Evolutionary conservation across 2,329 filamentous ascomycete genomes (phyloP).

Genomic region (Stagonosporopsis tanaceti): DNA sequence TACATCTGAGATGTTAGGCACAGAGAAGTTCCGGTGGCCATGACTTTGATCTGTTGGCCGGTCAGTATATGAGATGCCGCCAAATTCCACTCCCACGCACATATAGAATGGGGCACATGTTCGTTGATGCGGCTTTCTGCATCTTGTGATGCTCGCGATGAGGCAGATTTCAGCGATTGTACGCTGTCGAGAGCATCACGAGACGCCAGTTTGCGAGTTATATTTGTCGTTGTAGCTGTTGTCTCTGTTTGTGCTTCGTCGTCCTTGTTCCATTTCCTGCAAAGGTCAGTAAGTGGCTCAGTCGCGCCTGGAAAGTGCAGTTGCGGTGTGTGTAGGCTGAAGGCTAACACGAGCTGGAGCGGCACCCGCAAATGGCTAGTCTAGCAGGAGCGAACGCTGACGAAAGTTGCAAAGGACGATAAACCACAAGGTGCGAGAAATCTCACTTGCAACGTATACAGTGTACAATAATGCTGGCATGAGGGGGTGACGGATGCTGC

Average conservation of each 20-base stretch:
- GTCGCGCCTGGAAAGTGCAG: constrained; percentile 18
- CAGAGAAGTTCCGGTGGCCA: constrained; percentile 50
- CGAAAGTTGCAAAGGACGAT: constrained; percentile 35
- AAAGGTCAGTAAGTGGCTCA: constrained; percentile 30
- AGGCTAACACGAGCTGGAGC: constrained; percentile 23
- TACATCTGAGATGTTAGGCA: constrained; percentile 52
- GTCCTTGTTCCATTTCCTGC: constrained; percentile 55
- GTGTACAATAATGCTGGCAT: constrained; percentile 10
- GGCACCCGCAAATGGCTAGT: constrained; percentile 31
- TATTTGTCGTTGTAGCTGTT: constrained; percentile 29
- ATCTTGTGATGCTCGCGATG: constrained; percentile 52
- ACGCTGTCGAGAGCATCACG: constrained; percentile 49
- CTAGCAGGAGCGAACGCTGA: constrained; percentile 23
- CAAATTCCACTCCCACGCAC: constrained; percentile 54
- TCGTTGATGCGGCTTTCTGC: constrained; percentile 60
- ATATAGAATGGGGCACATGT: constrained; percentile 70
- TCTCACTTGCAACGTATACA: not conserved
- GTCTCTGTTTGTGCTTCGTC: constrained; percentile 44
- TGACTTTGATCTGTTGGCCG: constrained; percentile 57
- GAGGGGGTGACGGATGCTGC: constrained; percentile 35
- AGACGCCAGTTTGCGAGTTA: constrained; percentile 50
- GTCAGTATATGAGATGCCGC: not conserved
- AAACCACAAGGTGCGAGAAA: constrained; percentile 17
- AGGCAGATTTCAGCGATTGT: constrained; percentile 40
- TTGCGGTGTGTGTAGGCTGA: constrained; percentile 14